phyloP scores from a whole-genome alignment of 2,329 filamentous ascomycete species.

The Aschersonia sp. region DNA sequence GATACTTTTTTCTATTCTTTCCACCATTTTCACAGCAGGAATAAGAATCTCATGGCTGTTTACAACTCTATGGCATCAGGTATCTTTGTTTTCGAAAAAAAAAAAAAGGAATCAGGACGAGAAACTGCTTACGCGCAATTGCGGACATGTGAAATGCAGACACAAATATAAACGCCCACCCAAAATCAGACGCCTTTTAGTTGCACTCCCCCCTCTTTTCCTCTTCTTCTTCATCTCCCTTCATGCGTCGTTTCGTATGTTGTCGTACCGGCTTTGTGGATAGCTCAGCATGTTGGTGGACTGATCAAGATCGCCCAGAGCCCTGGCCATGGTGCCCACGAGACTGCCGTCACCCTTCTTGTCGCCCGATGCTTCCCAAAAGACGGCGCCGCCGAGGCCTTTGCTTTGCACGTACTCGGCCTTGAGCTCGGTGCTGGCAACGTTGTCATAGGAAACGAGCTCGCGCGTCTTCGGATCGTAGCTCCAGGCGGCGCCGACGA shows the following conservation, averaged over 20 bases:
- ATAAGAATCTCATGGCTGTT: too few species aligned
- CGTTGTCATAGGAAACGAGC: conserved; percentile 58
- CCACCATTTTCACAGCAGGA: too few species aligned
- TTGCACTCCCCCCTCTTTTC: too few species aligned
- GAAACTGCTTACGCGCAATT: too few species aligned
- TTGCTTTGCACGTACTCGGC: conserved; percentile 43
- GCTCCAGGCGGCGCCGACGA: conserved; percentile 52
- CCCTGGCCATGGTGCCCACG: conserved; percentile 33
- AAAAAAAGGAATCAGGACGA: too few species aligned
- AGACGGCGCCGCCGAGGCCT: conserved; percentile 62
- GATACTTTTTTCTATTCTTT: too few species aligned
- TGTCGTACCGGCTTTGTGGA: conserved; percentile 42
- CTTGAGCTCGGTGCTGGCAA: conserved; percentile 44
- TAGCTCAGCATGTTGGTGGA: conserved; percentile 38
- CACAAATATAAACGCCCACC: too few species aligned
- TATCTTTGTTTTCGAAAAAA: too few species aligned
- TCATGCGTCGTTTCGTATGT: conserved; percentile 28
- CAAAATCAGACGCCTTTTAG: too few species aligned
- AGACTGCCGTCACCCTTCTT: conserved; percentile 36
- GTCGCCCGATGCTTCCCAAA: conserved; percentile 72
- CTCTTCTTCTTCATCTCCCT: background rate
- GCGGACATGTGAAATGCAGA: too few species aligned
- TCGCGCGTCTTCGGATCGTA: conserved; percentile 44
- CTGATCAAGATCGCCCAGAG: conserved; percentile 32
- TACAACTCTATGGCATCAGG: too few species aligned